Conservation (phyloP, 2,329 filamentous ascomycete species). For the Teratosphaeria gauchensis region DNA sequence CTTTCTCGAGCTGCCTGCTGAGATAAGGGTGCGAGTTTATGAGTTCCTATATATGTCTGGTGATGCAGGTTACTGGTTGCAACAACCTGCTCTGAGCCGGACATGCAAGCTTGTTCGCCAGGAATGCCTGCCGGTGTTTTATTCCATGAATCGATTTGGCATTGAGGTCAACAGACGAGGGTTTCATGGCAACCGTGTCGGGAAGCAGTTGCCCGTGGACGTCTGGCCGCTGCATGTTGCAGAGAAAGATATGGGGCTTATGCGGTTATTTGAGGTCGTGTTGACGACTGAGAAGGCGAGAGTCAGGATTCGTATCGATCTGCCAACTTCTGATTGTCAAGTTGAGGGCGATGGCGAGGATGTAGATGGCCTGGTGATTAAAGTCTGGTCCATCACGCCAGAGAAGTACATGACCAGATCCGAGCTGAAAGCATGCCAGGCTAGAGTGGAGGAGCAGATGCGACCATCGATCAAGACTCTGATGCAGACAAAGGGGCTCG, state of each 20-base stretch:
- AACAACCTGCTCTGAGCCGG: slow-evolving; percentile 6
- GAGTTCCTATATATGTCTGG: background rate
- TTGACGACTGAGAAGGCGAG: background rate
- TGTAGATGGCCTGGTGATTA: background rate
- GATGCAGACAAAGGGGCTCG: background rate
- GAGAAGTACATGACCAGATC: background rate
- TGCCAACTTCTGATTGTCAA: background rate
- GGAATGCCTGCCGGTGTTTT: slow-evolving; percentile 10
- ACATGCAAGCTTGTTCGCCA: slow-evolving; percentile 3
- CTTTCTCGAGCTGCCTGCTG: background rate
- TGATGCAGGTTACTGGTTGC: background rate
- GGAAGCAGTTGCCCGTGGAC: background rate
- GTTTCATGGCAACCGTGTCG: background rate
- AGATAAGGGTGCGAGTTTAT: background rate
- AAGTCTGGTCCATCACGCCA: background rate
- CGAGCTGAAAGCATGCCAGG: background rate
- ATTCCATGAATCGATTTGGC: slow-evolving; percentile 1
- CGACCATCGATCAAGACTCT: background rate
- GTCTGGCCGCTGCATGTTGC: background rate
- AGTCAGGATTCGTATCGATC: background rate
- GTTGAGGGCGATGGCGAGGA: background rate
- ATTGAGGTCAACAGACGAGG: background rate
- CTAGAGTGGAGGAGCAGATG: background rate
- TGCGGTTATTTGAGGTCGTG: background rate
- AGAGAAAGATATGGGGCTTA: background rate